Base-by-base conservation (phyloP, 192 early-diverging fungal species). In the Phlyctochytrium arcticum region DNA sequence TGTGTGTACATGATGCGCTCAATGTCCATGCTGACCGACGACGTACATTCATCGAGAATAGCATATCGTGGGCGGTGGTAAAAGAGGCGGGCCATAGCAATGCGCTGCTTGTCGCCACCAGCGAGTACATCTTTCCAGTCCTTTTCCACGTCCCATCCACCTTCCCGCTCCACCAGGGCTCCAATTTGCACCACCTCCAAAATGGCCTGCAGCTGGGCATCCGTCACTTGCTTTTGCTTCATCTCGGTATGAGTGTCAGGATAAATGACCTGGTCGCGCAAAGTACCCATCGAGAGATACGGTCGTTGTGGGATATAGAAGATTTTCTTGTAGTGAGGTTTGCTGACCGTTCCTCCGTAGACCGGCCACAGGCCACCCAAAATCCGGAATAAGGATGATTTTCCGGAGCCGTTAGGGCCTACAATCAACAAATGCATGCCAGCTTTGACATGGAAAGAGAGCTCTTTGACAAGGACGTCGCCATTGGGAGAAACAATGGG, bases 291-390 rank as follows among this genome's bases (percentile, higher is more conserved):
- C 35, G 92, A 88, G 30, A 99, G 78, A 63, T 99, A 99, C n/a
- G 97, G 97, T 34, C 94, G 87, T 73, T 99, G 97, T 27, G 97
- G 95, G 59, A 99, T 93, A 76, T 99, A 99, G 57, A 99, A 95
- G 60, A 99, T 93, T 72, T 91, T 88, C 65, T 86, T 85, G 71
- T 51, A 51, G 49, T 54, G 33, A 36, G 81, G 78, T 54, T 78
- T 80, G 58, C 53, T 53, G 33, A 85, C 75, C 19, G 61, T 64
- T 30, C 84, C 83, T 2, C 90, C 93, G 76, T 92, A 98, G 19
- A 93, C 87, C 21, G 95, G 94, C 97, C 95, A 99, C 57, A 99
- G 81, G 0, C 92, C 93, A 54, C 91, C 93, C 6, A 99, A 79
- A 60, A 99, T 94, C 55, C 95, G 92, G 83, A 98, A 95, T 69